Evolutionary conservation across 164 flowering plant species (phyloP), one percentile per base, ranked within the genome.

Genomic region (Piper longum): DNA sequence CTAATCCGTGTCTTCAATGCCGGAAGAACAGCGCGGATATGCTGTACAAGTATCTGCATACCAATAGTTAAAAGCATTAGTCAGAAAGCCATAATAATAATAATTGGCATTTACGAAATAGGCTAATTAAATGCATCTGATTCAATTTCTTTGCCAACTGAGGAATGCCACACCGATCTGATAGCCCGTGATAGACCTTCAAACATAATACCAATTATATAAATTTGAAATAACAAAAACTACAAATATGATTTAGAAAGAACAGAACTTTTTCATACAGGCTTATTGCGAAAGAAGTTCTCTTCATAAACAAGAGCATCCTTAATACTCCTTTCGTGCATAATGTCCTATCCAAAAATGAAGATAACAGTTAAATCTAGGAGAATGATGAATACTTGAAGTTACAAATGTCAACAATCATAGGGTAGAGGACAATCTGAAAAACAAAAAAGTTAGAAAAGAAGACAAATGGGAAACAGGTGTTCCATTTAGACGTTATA

Each of bases 161-260:
- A 61, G 97, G 91, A 51, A 89, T 71, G n/a, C 97, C 96, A 79
- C 96, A 89, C 2, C 90, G 88, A 72, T 92, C 98, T 66, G 91
- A 82, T 69, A 92, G 77, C 65, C 82, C 83, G 77, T 76, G 85
- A 69, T 92, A 92, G 48, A 83, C 96, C 98, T 93, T 63, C 12
- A 73, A 63, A 11, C 44, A 74, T 16, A 54, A 72, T 14, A 36
- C 16, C 36, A 62, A 45, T 59, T 8, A 36, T n/a, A 41, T 56
- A n/a, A 62, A 43, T 40, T 40, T 59, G 16, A 59, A 19, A 55
- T 66, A 40, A 51, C n/a, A 48, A 26, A 13, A 4, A n/a, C n/a
- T n/a, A 57, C 16, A 63, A 57, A 64, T n/a, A 43, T 18, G 17
- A 52, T n/a, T n/a, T 19, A 57, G 9, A 11, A 57, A 4, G 19